Evolutionary conservation across 352 stramenopile genomes (phyloP), one percentile per base, ranked within the genome.

Genomic region (Pythium angustatum): DNA sequence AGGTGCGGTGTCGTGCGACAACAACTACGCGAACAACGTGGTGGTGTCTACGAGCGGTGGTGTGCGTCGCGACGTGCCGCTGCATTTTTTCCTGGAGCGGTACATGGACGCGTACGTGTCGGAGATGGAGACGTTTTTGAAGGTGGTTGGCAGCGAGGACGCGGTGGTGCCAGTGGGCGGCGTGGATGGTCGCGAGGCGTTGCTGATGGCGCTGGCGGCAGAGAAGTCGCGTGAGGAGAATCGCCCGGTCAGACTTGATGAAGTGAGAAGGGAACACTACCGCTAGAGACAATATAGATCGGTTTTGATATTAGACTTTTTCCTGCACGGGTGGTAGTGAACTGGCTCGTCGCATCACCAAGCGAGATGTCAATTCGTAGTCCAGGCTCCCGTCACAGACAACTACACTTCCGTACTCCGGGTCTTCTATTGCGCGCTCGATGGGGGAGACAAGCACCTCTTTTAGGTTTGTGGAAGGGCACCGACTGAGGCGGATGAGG

Each of bases 71-170:
- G 93, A 98, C 70, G 85, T 98, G 79, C 94, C 93, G 21, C 88
- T 96, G 67, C 83, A 98, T 63, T 98, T 98, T 69, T 98, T 98
- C 77, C 77, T 98, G 28, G 88, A 83, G 55, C 90, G 93, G 61
- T 98, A 98, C 79, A 97, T 96, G 68, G 93, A 98, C 62, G 91
- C 94, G 33, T 38, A 38, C 33, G 33, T 38, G 49, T 72, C 71
- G 38, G 84, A 93, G 69, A 87, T 93, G 74, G 72, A 82, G 62
- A 76, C 77, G 44, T 93, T 93, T 53, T 72, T 90, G 17, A 69
- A 69, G n/a, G 78, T 84, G 50, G 85, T 82, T 51, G 76, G 67
- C 38, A 69, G 73, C 34, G 61, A 75, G 22, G 65, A 64, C 5
- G 52, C 69, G 33, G 50, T 60, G 5, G 72, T 85, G 54, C 84